Base-by-base conservation (phyloP, 495 filamentous ascomycete genomes). In the Lophiotrema nucula region DNA sequence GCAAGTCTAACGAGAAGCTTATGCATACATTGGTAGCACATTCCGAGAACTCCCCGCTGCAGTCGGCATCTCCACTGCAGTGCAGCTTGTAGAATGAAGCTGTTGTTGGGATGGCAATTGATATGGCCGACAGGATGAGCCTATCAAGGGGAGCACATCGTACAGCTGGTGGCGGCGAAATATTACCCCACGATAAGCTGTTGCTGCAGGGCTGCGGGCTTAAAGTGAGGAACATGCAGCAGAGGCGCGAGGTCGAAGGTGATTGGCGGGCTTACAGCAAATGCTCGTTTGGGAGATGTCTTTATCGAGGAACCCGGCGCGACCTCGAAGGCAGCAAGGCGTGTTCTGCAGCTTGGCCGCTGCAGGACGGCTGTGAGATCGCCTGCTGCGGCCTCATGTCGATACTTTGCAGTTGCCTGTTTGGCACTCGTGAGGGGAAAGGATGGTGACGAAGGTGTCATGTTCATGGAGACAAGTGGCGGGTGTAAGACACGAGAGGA, bases 161-260 rank as follows among this genome's bases (percentile, higher is more conserved):
- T n/a, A n/a, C n/a, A n/a, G n/a, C n/a, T n/a, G n/a, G n/a, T n/a
- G n/a, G n/a, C n/a, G n/a, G n/a, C 5, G 3, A 49, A 33, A 57
- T 23, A 47, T 37, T 49, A 49, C 54, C 54, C 54, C 54, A 33
- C 54, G 54, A 56, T 56, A 56, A 56, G 53, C 53, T 50, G 31
- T 15, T 8, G 31, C 39, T 33, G 44, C 54, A 57, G 54, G 54
- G 54, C 27, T 11, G 31, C 16, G 19, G 33, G 25, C 2, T 23
- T n/a, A 38, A 38, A 10, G 16, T 39, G 45, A 44, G 23, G 44
- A 47, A 41, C 19, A n/a, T 15, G 31, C 18, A 26, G 39, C 31
- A 35, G 25, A 12, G 31, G 39, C 21, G 27, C 8, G 6, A 1
- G 25, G 22, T 15, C 22, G 6, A 12, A 1, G 12, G 45, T 27